These are phyloP conservation scores for Ilex aquifolium DNA, from an alignment of 257 asterid species.

Conservation along the genomic window DNA sequence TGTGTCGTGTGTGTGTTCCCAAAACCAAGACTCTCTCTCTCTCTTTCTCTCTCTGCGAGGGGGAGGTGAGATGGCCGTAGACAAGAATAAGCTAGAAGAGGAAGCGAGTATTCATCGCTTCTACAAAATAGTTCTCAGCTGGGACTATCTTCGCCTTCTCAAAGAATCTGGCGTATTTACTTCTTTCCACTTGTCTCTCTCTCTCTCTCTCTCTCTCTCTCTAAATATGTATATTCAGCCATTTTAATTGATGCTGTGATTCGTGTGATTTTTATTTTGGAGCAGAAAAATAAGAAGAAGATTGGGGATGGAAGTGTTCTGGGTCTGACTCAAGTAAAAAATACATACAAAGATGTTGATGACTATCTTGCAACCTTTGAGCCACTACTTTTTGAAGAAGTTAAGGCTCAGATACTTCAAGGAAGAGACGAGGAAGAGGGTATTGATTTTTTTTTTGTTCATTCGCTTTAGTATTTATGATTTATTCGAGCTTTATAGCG, in stretches of 20 bases:
- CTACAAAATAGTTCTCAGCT: conserved; percentile 67
- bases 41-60: neutral
- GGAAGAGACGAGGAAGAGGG: conserved; percentile 63
- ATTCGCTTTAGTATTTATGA: no score
- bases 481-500: no score
- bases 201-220: neutral
- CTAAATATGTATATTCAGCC: neutral
- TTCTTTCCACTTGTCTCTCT: neutral
- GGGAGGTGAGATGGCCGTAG: conserved; percentile 52
- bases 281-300: conserved; percentile 26
- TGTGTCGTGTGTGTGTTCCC: no score
- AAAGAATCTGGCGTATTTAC: conserved; percentile 48
- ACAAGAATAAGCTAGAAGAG: conserved; percentile 53
- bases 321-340: conserved; percentile 59
- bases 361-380: conserved; percentile 72
- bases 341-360: conserved; percentile 62
- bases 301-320: conserved; percentile 25
- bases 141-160: conserved; percentile 79
- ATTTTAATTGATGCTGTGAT: neutral
- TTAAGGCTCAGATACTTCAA: conserved; percentile 74
- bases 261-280: conserved; percentile 13
- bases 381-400: conserved; percentile 95
- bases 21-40: no score
- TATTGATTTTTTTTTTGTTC: conserved; percentile 2
- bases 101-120: conserved; percentile 62